Evolutionary conservation across 208 protist genomes (phyloP), one percentile per base, ranked within the genome.

Genomic region (Leishmania guyanensis): DNA sequence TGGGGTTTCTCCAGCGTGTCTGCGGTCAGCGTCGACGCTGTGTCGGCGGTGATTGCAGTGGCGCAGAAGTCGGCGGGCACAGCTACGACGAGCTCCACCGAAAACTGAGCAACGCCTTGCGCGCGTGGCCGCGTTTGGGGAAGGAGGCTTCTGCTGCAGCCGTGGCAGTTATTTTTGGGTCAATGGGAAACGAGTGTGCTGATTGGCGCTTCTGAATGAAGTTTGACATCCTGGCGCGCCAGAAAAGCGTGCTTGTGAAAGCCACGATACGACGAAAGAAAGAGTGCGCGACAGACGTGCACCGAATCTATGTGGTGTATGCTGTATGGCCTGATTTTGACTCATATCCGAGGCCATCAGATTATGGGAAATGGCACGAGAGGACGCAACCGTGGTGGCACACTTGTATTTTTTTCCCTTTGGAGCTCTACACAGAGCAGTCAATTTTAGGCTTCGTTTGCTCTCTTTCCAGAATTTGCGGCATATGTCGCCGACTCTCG

Each of bases 1-100:
- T 94, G 91, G 91, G 94, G 94, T 14, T 97, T 95, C 81, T 48
- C 83, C 6, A 80, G 85, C 22, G 88, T 96, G 10, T 56, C 77
- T 36, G 51, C 90, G 14, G 79, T 92, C 22, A 89, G 92, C 48
- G 87, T 86, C 16, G 80, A 80, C 14, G 66, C 84, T 0, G 83
- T 91, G 39, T 72, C 79, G 29, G 74, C 83, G 22, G 82, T 82
- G 53, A 54, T 93, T 20, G 51, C 5, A 10, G n/a, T 0, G 48
- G 51, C 22, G 48, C 48, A 12, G 29, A 39, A 22, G 46, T 36
- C 71, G 10, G 71, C 29, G 17, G 46, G 8, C 74, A 51, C 74
- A 56, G 50, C 43, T 26, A 60, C 50, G 3, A 43, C 9, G 29
- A 60, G 50, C 71, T 29, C 26, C 8, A 29, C 22, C 8, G 16